Conservation (phyloP, 345 rosid genomes). For the Theobroma cacao region DNA sequence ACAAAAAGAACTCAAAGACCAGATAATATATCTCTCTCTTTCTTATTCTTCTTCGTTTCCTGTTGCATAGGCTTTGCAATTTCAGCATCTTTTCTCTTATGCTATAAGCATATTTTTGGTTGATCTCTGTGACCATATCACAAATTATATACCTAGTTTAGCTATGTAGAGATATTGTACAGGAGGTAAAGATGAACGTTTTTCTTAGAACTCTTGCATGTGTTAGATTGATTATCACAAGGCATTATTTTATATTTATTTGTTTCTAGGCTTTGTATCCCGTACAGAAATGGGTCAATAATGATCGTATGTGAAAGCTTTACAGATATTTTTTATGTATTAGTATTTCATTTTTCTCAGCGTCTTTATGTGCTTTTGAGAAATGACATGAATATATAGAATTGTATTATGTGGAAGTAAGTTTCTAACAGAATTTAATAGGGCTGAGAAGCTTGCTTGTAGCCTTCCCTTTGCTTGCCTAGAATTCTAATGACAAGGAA, state of each 20-base stretch:
- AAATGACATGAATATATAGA: neutral
- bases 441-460: neutral
- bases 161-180: conserved; percentile 4
- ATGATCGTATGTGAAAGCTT: neutral
- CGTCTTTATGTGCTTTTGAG: neutral
- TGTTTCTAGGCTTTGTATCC: neutral
- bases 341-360: neutral
- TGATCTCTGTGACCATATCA: neutral
- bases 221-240: neutral
- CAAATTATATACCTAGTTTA: neutral
- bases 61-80: neutral
- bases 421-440: neutral
- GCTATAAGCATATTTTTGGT: neutral
- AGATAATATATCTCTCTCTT: neutral
- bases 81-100: neutral
- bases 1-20: neutral
- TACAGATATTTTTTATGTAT: neutral
- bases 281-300: neutral
- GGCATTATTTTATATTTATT: neutral
- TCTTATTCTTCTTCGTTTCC: neutral
- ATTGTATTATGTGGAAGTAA: neutral
- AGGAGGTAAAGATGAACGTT: neutral
- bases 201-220: neutral
- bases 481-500: neutral
- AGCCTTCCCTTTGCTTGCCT: neutral